Evolutionary conservation across 495 filamentous ascomycete species (phyloP), one percentile per base, ranked within the genome.

Genomic region (Elasticomyces elasticus): DNA sequence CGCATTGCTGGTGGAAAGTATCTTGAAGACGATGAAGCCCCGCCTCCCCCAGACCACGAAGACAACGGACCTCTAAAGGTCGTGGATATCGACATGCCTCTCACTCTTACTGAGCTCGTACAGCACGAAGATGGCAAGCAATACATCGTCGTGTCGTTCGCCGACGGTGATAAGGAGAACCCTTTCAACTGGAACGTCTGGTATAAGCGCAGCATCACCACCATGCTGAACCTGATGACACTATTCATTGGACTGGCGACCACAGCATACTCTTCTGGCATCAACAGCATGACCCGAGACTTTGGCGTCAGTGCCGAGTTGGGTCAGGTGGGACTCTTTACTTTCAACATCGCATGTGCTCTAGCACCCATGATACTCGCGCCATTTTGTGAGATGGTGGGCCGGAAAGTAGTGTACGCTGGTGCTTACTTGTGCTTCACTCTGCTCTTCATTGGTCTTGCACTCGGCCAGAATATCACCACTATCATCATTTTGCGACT

Each of bases 231-330:
- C 45, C 49, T 68, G 9, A 75, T 75, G 72, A 74, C 72, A 9
- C 63, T 75, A 9, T 74, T 73, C 64, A 71, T 74, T 49, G 72
- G 72, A 58, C 67, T 75, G 22, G 71, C 71, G 10, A 74, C 72
- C 7, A 75, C 72, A 27, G 69, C 72, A 9, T 75, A 75, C 60
- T 71, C 67, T 49, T 69, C 69, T n/a, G 71, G 71, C 19, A 70
- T 72, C 25, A 51, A 53, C 24, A 56, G 55, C 28, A 75, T 75
- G 72, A 55, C 49, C 11, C 53, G 49, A 5, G 72, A 75, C 0
- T 52, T 75, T 11, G 66, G 66, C 24, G 66, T 65, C 9, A 66
- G 69, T 1, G 56, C 49, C 0, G 63, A 67, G 31, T 51, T 74
- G 17, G 71, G 70, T 28, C 64, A 75, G 42, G 55, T 74, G 19